A percentile compares a stretch with the other conserved stretches of the same genome.
Evolutionary conservation across 2,329 filamentous ascomycete genomes (phyloP).

Genomic region (Phaeosphaeria sp.): DNA sequence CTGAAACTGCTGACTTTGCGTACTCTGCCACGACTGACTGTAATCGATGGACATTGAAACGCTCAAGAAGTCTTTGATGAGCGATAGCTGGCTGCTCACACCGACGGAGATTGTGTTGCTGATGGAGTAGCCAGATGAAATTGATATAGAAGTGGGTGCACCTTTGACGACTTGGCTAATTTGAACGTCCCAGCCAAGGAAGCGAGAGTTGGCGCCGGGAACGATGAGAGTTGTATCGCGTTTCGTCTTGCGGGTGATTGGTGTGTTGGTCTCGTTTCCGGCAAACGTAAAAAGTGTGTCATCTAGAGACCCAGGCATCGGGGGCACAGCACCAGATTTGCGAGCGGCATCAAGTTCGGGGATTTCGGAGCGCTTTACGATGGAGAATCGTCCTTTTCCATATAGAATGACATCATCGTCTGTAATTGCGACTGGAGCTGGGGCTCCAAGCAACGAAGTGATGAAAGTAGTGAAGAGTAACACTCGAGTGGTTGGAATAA

Average conservation of each 20-base stretch:
- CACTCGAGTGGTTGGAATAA: conserved; percentile 5
- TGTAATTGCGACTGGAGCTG: conserved; percentile 20
- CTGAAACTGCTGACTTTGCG: conserved; percentile 37
- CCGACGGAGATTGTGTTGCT: conserved; percentile 41
- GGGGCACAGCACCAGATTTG: conserved; percentile 18
- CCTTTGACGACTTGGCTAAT: conserved; percentile 48
- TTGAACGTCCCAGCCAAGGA: conserved; percentile 50
- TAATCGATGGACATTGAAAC: conserved; percentile 35
- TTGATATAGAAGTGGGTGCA: conserved; percentile 31
- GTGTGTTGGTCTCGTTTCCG: conserved; percentile 10
- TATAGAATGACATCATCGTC: conserved; percentile 36
- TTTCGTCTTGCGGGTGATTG: conserved; percentile 15
- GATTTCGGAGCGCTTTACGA: conserved; percentile 33
- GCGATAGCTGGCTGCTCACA: conserved; percentile 14
- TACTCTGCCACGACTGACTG: conserved; percentile 41
- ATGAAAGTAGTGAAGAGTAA: conserved; percentile 19
- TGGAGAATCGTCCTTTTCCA: conserved; percentile 25
- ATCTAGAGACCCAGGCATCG: conserved; percentile 27
- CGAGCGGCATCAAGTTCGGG: conserved; percentile 21
- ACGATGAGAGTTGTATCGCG: conserved; percentile 27
- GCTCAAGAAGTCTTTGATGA: conserved; percentile 36
- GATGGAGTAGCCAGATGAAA: conserved; percentile 46
- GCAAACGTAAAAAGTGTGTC: conserved; percentile 12
- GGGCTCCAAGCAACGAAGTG: conserved; percentile 21
- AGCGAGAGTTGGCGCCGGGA: conserved; percentile 28